Evolutionary conservation across 1,284 basidiomycete species (phyloP).

Genomic region (Golubevia sp.): DNA sequence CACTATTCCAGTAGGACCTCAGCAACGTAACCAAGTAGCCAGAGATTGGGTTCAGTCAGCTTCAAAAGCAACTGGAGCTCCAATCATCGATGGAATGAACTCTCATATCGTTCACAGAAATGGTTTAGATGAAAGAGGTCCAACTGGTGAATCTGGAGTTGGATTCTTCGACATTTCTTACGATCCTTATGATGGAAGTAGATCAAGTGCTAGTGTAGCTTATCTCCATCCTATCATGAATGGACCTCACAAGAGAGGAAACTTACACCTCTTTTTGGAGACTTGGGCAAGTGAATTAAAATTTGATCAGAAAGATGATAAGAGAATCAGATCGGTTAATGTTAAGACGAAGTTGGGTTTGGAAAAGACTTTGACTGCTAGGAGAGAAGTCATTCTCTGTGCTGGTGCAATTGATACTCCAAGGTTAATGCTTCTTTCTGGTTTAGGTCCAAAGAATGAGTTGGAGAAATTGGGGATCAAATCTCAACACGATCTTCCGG

Average conservation of each 20-base stretch:
- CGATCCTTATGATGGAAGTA: slow-evolving; percentile 55
- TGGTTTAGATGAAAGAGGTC: slow-evolving; percentile 28
- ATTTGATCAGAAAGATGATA: not conserved
- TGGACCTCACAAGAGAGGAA: slow-evolving; percentile 48
- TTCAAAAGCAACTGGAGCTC: slow-evolving; percentile 44
- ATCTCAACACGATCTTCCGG: slow-evolving; percentile 64
- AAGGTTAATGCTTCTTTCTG: slow-evolving; percentile 66
- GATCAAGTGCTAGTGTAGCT: slow-evolving; percentile 55
- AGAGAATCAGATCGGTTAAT: slow-evolving; percentile 17
- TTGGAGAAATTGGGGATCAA: slow-evolving; percentile 63
- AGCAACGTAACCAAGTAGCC: slow-evolving; percentile 60
- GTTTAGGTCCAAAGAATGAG: slow-evolving; percentile 65
- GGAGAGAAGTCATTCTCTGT: slow-evolving; percentile 53
- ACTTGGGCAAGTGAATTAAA: slow-evolving; percentile 63
- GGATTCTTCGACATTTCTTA: slow-evolving; percentile 62
- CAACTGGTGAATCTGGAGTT: slow-evolving; percentile 28
- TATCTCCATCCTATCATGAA: slow-evolving; percentile 62
- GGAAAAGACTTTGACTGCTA: slow-evolving; percentile 43
- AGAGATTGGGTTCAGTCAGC: slow-evolving; percentile 57
- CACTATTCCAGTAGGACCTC: slow-evolving; percentile 57
- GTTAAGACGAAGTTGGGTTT: slow-evolving; percentile 43
- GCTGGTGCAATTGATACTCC: slow-evolving; percentile 64
- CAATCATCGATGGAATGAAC: slow-evolving; percentile 54
- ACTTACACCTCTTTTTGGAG: slow-evolving; percentile 61
- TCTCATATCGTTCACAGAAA: slow-evolving; percentile 52